Base-by-base conservation (phyloP, 139 green algal genomes). In the Picochlorum sp. region DNA sequence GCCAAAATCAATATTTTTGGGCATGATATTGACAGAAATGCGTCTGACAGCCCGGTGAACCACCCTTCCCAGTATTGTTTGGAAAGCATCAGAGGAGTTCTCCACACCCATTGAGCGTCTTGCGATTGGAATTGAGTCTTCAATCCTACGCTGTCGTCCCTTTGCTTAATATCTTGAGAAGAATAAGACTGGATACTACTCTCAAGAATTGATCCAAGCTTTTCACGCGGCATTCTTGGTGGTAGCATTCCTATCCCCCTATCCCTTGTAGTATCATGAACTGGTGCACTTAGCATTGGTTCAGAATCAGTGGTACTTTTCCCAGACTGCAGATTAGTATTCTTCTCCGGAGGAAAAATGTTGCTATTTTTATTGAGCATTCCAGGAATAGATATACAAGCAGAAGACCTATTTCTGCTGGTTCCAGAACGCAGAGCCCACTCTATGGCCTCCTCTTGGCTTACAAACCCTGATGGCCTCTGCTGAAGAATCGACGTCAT, bases 1-100 rank as follows among this genome's bases (percentile, higher is more conserved):
- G 85, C 91, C n/a, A 97, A 72, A 35, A 96, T 39, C 43, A 98
- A 67, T 20, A 74, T 52, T 70, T 97, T 97, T 36, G 91, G 81
- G 14, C 64, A 57, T 5, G 25, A 35, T 16, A 80, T 56, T 9
- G 20, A 30, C 52, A 97, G 69, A 59, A 94, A 96, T 1, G 68
- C 33, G n/a, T 87, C 75, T 31, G 71, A 87, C 32, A 97, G 70
- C 7, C 84, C 88, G 1, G 10, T 29, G 66, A 93, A 97, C 90
- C 90, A 96, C 20, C 76, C 83, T 49, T 88, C 67, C 89, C 89
- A 96, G 64, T 79, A 82, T 8, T 68, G 70, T 45, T 79, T 63
- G 24, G 69, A 92, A 1, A 50, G 33, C 36, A 63, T 44, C 30
- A 96, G 55, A 2, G 64, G 69, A 5, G 85, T 94, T 12, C 83